A percentile compares a stretch with the other conserved stretches of the same genome.
Conservation (phyloP, 805 yeast genomes). For the Schwanniomyces occidentalis region DNA sequence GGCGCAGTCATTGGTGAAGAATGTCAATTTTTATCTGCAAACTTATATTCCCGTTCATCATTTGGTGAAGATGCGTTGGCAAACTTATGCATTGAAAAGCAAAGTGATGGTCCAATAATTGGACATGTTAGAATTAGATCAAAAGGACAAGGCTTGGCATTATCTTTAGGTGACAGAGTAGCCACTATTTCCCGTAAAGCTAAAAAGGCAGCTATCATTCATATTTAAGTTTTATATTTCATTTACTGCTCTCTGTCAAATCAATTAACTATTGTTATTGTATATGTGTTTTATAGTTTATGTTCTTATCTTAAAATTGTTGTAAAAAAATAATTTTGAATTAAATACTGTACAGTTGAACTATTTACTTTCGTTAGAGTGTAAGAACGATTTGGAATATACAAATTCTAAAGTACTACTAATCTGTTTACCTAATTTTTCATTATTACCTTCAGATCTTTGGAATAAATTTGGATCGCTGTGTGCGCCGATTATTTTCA, state of each 20-base stretch:
- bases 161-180: conserved; percentile 91
- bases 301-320: conserved; percentile 1
- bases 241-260: neutral
- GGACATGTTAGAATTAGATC: conserved; percentile 97
- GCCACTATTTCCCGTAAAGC: conserved; percentile 70
- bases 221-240: conserved; percentile 4
- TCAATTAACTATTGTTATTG: too few species aligned
- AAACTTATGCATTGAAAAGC: conserved; percentile 87
- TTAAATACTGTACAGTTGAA: neutral
- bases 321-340: conserved; percentile 3
- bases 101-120: conserved; percentile 68
- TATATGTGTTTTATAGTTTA: conserved; percentile 5
- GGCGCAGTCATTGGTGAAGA: conserved; percentile 88
- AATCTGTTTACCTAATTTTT: conserved; percentile 7
- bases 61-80: conserved; percentile 99
- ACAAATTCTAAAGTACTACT: conserved; percentile 6
- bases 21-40: conserved; percentile 91
- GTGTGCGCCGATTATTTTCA: conserved; percentile 14
- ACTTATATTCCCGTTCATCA: conserved; percentile 85
- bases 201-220: conserved; percentile 20
- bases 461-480: conserved; percentile 19
- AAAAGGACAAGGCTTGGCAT: conserved; percentile 96
- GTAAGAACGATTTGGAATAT: conserved; percentile 6
- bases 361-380: conserved; percentile 1
- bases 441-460: conserved; percentile 13